Base-by-base conservation (phyloP, 306 rosid species). In the Cicer bijugum region DNA sequence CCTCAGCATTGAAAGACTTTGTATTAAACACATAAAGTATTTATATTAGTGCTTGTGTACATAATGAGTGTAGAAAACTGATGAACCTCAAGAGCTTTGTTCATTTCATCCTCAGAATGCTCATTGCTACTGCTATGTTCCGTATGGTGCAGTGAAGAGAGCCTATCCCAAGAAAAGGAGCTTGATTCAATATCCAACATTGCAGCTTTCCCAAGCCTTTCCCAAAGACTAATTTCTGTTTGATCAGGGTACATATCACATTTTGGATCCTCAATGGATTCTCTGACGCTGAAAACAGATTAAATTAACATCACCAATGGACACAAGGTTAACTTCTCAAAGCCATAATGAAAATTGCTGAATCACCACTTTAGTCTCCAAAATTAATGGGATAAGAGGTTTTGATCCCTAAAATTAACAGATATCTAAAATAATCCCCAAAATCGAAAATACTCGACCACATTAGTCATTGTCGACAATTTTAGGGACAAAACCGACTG, bases 181-280 rank as follows among this genome's bases (percentile, higher is more conserved):
- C 68, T 74, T 0, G 96, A 87, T 38, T 89, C 97, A 60, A 89
- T 80, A 82, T 94, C 92, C 89, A 89, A 56, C 74, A 79, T 82
- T 6, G 91, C 86, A 82, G 97, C 95, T 42, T 89, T 91, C 51
- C 96, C 96, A 60, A 94, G 97, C 79, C 99, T 88, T 70, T 91
- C 99, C 91, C 90, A 94, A 79, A 94, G 78, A 79, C 84, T 94
- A 72, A 79, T 78, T 79, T 91, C 98, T 9, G 91, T 82, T 63
- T 83, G 92, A 79, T 85, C 89, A 40, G 78, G 71, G 17, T 72
- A 75, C 7, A 67, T 45, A 59, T 78, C 77, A 42, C 67, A 72
- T 65, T 74, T 81, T 40, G 80, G 45, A 62, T 81, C 82, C 73
- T 72, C 84, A 39, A 48, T 71, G 3, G 68, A 68, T 67, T 88